Conservation (phyloP, 139 green algal species). For the Chlamydomonas sp. region DNA sequence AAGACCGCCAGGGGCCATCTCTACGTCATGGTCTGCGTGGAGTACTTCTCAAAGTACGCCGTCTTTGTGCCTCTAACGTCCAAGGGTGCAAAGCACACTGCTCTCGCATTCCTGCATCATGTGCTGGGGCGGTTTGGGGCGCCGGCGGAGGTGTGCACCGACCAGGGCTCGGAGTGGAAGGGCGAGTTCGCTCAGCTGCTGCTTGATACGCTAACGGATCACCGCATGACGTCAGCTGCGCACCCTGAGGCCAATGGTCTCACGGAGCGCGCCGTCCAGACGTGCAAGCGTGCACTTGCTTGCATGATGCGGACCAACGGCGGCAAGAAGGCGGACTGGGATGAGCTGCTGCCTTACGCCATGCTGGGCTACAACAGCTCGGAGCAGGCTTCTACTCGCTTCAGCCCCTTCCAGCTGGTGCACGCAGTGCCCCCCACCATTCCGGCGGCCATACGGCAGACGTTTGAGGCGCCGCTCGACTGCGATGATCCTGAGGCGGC, state of each 20-base stretch:
- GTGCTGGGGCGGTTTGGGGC: conserved; percentile 16
- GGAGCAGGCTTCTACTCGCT: conserved; percentile 1
- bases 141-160: conserved; percentile 31
- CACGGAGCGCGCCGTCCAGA: conserved; percentile 29
- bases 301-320: background rate
- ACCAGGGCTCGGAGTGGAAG: conserved; percentile 40
- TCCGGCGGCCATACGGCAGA: background rate
- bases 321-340: background rate
- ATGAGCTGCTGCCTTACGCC: background rate
- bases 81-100: conserved; percentile 5
- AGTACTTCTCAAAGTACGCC: conserved; percentile 33
- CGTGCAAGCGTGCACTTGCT: conserved; percentile 7
- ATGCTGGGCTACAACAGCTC: conserved; percentile 34
- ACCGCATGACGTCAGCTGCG: conserved; percentile 19
- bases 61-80: background rate
- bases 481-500: conserved; percentile 1
- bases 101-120: conserved; percentile 19
- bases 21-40: conserved; percentile 29
- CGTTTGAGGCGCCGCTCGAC: background rate
- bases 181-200: conserved; percentile 41
- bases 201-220: conserved; percentile 18
- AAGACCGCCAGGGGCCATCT: background rate
- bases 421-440: background rate
- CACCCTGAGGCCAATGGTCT: conserved; percentile 44
- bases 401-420: conserved; percentile 26